These are phyloP conservation scores for Aspergillus arachidicola DNA, from an alignment of 2,329 filamentous ascomycete species.

Conservation along the genomic window DNA sequence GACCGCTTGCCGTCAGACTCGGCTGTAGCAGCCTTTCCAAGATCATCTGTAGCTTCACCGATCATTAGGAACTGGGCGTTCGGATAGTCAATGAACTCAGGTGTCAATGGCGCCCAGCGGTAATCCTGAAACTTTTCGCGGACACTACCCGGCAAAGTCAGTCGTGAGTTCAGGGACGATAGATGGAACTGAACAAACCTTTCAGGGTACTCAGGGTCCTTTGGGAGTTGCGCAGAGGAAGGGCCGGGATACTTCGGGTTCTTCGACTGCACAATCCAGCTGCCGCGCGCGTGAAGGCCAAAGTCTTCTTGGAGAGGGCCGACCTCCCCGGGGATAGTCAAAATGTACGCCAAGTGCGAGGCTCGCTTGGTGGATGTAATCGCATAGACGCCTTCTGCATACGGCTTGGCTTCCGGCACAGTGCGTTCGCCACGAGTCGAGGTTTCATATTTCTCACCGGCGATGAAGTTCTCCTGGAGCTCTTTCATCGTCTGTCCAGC, in stretches of 20 bases:
- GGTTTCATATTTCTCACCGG: conserved; percentile 69
- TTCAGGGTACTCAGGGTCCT: conserved; percentile 70
- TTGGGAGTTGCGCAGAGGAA: conserved; percentile 62
- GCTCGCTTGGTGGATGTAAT: conserved; percentile 72
- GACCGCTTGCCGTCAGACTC: conserved; percentile 49
- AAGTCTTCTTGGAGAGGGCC: conserved; percentile 75
- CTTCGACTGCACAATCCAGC: conserved; percentile 77
- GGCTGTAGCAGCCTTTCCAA: conserved; percentile 40
- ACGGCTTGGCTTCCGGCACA: conserved; percentile 68
- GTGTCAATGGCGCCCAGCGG: conserved; percentile 74
- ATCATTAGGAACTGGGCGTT: conserved; percentile 80
- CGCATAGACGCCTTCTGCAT: conserved; percentile 85
- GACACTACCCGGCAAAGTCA: conserved; percentile 50
- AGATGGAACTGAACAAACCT: conserved; percentile 49
- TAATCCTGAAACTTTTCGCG: conserved; percentile 71
- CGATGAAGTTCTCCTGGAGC: conserved; percentile 73
- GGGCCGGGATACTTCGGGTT: conserved; percentile 74
- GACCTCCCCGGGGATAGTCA: conserved; percentile 71
- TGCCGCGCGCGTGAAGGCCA: conserved; percentile 70
- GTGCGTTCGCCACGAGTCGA: conserved; percentile 73
- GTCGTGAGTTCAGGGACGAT: neutral
- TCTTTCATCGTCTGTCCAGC: conserved; percentile 64
- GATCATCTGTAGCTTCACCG: conserved; percentile 53
- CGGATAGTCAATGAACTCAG: conserved; percentile 72
- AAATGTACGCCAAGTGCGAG: conserved; percentile 77